phyloP scores from a whole-genome alignment of 2,329 filamentous ascomycete species.

The Fusarium abutilonis region DNA sequence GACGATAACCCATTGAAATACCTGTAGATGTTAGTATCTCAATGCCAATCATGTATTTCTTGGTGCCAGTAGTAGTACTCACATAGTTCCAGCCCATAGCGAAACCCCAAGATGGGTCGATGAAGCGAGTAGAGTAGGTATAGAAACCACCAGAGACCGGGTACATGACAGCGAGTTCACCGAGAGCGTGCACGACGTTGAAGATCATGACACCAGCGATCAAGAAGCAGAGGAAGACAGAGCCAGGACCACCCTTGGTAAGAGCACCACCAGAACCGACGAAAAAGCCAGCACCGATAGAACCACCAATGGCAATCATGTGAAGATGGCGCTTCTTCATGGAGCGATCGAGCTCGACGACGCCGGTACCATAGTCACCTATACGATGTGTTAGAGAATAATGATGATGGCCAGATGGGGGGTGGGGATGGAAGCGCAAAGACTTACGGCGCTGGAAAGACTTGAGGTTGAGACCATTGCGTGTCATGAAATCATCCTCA shows the following conservation, averaged over 20 bases:
- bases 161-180: constrained; percentile 69
- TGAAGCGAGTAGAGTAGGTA: constrained; percentile 68
- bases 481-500: constrained; percentile 44
- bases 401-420: background rate
- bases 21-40: constrained; percentile 19
- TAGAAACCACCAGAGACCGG: constrained; percentile 72
- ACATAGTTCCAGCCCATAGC: constrained; percentile 59
- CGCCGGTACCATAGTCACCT: constrained; percentile 44
- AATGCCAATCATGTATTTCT: background rate
- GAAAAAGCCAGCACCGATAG: constrained; percentile 71
- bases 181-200: constrained; percentile 69
- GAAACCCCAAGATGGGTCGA: constrained; percentile 69
- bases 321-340: constrained; percentile 68
- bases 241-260: constrained; percentile 59
- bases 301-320: constrained; percentile 71
- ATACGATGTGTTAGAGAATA: constrained; percentile 20
- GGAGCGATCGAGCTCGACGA: constrained; percentile 54
- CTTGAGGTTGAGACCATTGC: constrained; percentile 43
- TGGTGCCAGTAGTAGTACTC: background rate
- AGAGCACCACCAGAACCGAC: constrained; percentile 67
- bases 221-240: constrained; percentile 60
- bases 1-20: constrained; percentile 62
- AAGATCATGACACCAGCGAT: constrained; percentile 70
- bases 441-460: constrained; percentile 41
- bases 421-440: background rate